These are phyloP conservation scores for Rhizophagus clarus DNA, from an alignment of 192 early-diverging fungal genomes.

Conservation along the genomic window DNA sequence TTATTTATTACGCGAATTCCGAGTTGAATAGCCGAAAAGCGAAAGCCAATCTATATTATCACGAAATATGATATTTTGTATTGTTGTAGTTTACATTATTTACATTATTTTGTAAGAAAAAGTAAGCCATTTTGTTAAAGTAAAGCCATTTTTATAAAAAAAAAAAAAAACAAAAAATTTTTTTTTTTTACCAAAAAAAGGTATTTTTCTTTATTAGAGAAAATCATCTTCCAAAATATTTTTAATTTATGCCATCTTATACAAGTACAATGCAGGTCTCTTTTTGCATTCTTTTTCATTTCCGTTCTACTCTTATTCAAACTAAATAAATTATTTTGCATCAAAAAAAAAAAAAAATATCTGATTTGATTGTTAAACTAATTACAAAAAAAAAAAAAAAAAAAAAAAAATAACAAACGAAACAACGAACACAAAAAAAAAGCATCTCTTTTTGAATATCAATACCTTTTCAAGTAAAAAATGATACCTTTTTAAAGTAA, in stretches of 20 bases:
- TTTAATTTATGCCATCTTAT: neutral
- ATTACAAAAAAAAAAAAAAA: too few species aligned
- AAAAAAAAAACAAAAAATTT: too few species aligned
- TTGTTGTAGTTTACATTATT: too few species aligned
- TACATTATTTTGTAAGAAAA: too few species aligned
- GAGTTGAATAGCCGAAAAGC: too few species aligned
- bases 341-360: too few species aligned
- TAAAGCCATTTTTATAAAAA: too few species aligned
- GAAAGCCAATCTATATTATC: too few species aligned
- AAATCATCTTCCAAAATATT: neutral
- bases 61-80: too few species aligned
- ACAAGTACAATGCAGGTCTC: neutral
- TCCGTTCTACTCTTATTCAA: neutral
- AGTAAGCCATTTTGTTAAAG: too few species aligned
- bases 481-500: neutral
- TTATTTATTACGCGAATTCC: too few species aligned
- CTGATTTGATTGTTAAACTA: too few species aligned
- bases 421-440: neutral
- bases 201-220: neutral
- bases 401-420: neutral
- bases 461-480: neutral
- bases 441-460: neutral
- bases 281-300: neutral
- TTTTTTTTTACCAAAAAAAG: neutral
- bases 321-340: neutral